Evolutionary conservation across 768 basidiomycete genomes (phyloP), one percentile per base, ranked within the genome.

Genomic region (Termitomyces sp.): DNA sequence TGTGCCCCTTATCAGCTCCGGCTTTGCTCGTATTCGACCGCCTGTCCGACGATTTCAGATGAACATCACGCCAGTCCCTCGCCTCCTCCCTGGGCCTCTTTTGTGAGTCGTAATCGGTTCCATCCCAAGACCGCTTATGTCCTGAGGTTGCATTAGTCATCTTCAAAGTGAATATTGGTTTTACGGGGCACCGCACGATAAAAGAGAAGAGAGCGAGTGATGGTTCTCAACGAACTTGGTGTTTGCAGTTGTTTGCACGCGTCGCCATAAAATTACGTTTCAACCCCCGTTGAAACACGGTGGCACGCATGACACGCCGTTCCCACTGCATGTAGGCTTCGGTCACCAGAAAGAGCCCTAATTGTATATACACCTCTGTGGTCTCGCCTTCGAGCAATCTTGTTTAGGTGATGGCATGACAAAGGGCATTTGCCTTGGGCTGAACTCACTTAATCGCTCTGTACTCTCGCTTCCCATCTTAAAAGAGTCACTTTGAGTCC

Each of bases 121-220:
- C 85, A 66, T 89, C 87, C 85, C 83, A 83, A 62, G 85, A 74
- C 72, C 89, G 87, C 86, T 91, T 91, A 71, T 80, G 77, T 79
- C 89, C 89, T 90, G 89, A 80, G 78, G 85, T 77, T 69, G 84
- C 73, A 82, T 92, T 88, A 90, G 89, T 84, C 87, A 90, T 82
- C 73, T 80, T 79, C 68, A 67, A 62, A 48, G 57, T 64, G 61
- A 59, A 71, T 67, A 74, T 73, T 71, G 65, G 80, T 78, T 79
- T 86, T 87, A 87, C 85, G 77, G 80, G 77, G 81, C 81, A 86
- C 87, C 87, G 86, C 87, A 89, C 86, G 87, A 88, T 87, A 72
- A 75, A 76, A 76, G 72, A 64, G 63, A 59, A 48, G 46, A 42
- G 46, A 22, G 43, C 5, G 46, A 22, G 31, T 53, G 56, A 50